Evolutionary conservation across 345 rosid genomes (phyloP), one percentile per base, ranked within the genome.

Genomic region (Sonneratia alba): DNA sequence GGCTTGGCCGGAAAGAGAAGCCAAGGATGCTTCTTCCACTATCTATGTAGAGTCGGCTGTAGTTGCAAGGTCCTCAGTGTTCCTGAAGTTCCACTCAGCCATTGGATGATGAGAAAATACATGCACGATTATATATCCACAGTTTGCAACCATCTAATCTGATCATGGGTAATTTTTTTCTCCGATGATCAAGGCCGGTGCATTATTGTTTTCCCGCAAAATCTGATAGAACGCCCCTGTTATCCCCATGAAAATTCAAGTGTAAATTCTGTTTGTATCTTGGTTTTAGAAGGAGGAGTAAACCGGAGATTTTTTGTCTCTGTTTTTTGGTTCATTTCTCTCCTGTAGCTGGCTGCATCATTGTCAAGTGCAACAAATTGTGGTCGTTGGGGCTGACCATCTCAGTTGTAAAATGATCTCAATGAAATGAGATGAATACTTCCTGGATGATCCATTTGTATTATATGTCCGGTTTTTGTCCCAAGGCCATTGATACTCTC

Each of bases 21-120:
- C 87, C 95, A 74, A 85, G 98, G 83, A 94, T 94, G 98, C 95
- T 94, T 82, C 96, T 94, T 77, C 98, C 98, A 21, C 81, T 94
- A 73, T 94, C 98, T 38, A 88, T 94, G 98, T 94, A 83, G 80
- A 43, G 42, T 42, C 36, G 63, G 12, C 24, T n/a, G 27, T 10
- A 53, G 32, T 15, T 18, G 32, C 64, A 37, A 27, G 32, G 32
- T 27, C 32, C 32, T 27, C 32, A 27, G 0, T 5, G 45, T 32
- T 51, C 37, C 42, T 18, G 15, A 36, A 5, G 15, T 19, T 64
- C 43, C 18, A 27, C 67, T 55, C 65, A 13, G 53, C 34, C 48
- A 42, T 66, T 66, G n/a, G 6, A 21, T 14, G 45, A 66, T 66
- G 68, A 42, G 34, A 61, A 18, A 27, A 27, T 12, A 32, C 68